Evolutionary conservation across 257 asterid species (phyloP).

Genomic region (Fraxinus americana): DNA sequence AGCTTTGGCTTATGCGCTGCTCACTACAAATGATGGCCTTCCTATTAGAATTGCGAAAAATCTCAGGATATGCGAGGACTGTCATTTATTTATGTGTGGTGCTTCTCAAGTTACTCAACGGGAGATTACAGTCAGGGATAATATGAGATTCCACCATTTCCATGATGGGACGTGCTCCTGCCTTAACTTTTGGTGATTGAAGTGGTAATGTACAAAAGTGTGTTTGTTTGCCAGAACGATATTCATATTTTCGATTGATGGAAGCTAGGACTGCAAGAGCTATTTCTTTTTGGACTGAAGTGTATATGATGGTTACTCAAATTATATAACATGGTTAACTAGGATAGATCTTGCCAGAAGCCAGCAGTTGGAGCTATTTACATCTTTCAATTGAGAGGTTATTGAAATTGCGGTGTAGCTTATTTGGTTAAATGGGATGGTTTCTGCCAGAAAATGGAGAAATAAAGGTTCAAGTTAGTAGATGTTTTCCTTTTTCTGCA

Average conservation of each 20-base stretch:
- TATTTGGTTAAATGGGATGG: neutral
- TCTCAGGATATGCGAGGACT: slow-evolving; percentile 83
- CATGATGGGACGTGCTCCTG: slow-evolving; percentile 72
- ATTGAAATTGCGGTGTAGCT: neutral
- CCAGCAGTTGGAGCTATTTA: neutral
- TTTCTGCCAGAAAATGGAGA: neutral
- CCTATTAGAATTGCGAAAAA: slow-evolving; percentile 73
- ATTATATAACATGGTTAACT: neutral
- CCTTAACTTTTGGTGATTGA: slow-evolving; percentile 68
- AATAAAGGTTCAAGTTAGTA: neutral
- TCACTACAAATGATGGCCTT: slow-evolving; percentile 32
- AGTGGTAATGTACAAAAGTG: neutral
- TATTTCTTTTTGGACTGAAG: neutral
- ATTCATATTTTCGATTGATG: neutral
- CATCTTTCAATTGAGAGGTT: neutral
- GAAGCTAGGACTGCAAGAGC: neutral
- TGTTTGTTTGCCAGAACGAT: neutral
- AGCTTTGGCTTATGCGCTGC: slow-evolving; percentile 64
- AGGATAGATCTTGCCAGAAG: neutral
- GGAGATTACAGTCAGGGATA: slow-evolving; percentile 76
- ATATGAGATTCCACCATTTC: slow-evolving; percentile 84
- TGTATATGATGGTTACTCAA: neutral
- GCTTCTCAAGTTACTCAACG: slow-evolving; percentile 58
- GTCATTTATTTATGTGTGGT: slow-evolving; percentile 69
- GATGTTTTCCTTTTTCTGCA: neutral